Evolutionary conservation across 805 yeast species (phyloP).

Genomic region (Yamadazyma sp.): DNA sequence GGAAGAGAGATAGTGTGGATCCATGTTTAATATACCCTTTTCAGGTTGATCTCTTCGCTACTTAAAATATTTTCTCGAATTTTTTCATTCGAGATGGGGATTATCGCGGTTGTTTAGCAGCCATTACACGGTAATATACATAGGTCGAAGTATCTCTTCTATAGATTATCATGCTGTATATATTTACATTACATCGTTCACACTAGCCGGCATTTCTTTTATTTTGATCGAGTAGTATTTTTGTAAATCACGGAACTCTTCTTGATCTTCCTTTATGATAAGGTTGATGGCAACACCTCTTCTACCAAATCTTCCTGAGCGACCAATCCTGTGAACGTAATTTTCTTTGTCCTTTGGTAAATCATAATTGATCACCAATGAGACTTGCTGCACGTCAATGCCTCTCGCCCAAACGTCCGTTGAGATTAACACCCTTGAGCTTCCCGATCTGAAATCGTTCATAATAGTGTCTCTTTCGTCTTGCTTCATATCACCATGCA

Average conservation of each 20-base stretch:
- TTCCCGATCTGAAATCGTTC: slow-evolving; percentile 94
- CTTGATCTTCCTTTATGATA: slow-evolving; percentile 76
- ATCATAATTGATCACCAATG: slow-evolving; percentile 93
- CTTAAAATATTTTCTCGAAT: slow-evolving; percentile 4
- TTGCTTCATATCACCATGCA: slow-evolving; percentile 97
- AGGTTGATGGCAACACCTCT: slow-evolving; percentile 98
- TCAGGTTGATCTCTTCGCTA: slow-evolving; percentile 5
- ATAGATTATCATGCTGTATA: not conserved
- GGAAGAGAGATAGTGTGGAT: slow-evolving; percentile 63
- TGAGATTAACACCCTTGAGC: slow-evolving; percentile 89
- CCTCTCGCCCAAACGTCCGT: slow-evolving; percentile 99
- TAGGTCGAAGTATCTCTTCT: not conserved
- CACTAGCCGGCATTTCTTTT: slow-evolving; percentile 76
- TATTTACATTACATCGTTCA: slow-evolving; percentile 41
- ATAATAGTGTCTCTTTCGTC: slow-evolving; percentile 91
- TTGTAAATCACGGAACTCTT: slow-evolving; percentile 72
- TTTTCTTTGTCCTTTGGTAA: slow-evolving; percentile 91
- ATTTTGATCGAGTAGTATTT: slow-evolving; percentile 67
- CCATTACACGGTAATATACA: not conserved
- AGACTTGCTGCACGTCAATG: slow-evolving; percentile 97
- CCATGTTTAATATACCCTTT: slow-evolving; percentile 44
- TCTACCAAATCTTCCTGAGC: slow-evolving; percentile 98
- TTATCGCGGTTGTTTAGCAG: slow-evolving; percentile 7
- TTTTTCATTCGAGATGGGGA: slow-evolving; percentile 8
- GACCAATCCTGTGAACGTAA: slow-evolving; percentile 96